These are phyloP conservation scores for Aspergillus hancockii DNA, from an alignment of 495 filamentous ascomycete species.

Conservation along the genomic window DNA sequence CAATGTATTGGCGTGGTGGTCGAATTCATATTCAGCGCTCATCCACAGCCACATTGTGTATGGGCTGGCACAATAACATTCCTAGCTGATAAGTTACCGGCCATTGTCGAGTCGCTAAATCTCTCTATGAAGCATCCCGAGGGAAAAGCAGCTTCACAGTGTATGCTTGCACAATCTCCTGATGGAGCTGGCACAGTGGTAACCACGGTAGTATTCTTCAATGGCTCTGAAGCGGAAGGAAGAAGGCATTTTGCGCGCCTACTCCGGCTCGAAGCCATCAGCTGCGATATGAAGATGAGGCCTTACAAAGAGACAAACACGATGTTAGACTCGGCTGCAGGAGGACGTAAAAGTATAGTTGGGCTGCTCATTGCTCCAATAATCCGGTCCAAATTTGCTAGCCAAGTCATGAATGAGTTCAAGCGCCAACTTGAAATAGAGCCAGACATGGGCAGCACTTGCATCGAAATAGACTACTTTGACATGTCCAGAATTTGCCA, in stretches of 20 bases:
- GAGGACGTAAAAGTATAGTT: neutral
- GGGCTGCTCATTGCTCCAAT: neutral
- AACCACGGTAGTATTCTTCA: neutral
- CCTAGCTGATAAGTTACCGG: neutral
- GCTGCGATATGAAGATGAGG: neutral
- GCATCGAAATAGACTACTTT: slow-evolving; percentile 1
- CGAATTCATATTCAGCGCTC: slow-evolving; percentile 7
- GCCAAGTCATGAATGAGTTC: neutral
- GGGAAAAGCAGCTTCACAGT: neutral
- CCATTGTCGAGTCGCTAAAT: neutral
- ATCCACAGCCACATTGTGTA: slow-evolving; percentile 1
- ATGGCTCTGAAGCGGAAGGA: neutral
- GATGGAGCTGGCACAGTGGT: neutral
- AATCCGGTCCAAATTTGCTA: neutral
- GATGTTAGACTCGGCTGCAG: neutral
- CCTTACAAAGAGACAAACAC: neutral
- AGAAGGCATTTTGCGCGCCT: neutral
- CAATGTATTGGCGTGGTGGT: neutral
- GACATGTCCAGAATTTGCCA: neutral
- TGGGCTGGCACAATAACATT: neutral
- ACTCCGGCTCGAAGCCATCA: neutral
- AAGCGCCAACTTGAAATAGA: neutral
- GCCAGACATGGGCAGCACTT: neutral
- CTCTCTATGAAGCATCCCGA: neutral
- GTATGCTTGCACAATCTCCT: neutral